Base-by-base conservation (phyloP, 2,329 filamentous ascomycete species). In the Xylaria sp. region DNA sequence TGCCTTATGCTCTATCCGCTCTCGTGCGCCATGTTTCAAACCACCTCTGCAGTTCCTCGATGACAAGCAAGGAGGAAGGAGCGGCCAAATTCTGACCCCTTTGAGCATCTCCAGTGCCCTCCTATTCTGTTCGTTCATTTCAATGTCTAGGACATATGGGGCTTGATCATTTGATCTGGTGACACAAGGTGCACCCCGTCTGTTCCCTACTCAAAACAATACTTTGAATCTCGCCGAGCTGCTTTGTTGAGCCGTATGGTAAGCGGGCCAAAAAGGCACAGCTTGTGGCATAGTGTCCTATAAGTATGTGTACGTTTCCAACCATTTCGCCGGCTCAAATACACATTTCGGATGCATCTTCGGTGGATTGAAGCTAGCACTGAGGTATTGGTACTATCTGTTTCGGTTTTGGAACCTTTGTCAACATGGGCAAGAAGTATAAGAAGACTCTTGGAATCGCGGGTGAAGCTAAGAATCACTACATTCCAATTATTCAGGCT, bases 401-500 rank as follows among this genome's bases (percentile, higher is more conserved):
- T 69, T 54, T 51, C 39, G 25, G 59, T 59, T 20, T 46, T 57
- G 37, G 10, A n/a, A 59, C 58, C 13, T 57, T 51, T 23, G 28
- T 25, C 70, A 23, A 69, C 54, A 90, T 90, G 88, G 86, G 87
- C 67, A 75, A 85, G 58, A 75, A 85, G 58, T 83, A 86, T 64
- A 89, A 86, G 80, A 91, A 89, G 80, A 87, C 89, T 13, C 88
- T 90, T 50, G 91, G 93, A 72, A 88, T 94, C 63, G 91, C 91
- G 64, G 87, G 89, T 31, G 91, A 93, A 78, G 91, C 90, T n/a
- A 92, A 92, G 80, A 87, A 85, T 74, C 86, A 86, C 67, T 92
- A 90, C 77, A 90, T 93, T 72, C 91, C 91, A 18, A 82, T 87
- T 71, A 88, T 93, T 74, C 86, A 84, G 75, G 82, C 84, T 44